Conservation (phyloP, 176 grass and related monocot species). For the Tillandsia leiboldiana region DNA sequence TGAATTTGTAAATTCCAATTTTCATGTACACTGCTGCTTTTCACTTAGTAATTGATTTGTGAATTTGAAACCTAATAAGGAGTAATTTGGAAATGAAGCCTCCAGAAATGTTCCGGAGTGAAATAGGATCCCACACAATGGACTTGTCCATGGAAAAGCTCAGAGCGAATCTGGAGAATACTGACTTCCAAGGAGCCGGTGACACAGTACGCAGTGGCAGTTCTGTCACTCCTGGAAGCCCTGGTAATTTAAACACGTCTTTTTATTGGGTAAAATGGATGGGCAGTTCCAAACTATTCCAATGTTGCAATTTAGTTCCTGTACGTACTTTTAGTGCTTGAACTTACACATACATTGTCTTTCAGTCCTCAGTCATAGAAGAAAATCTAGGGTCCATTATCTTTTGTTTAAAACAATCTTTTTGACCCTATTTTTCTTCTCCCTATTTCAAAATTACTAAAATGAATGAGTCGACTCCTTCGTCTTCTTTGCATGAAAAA, state of each 20-base stretch:
- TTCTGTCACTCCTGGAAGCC: conserved; percentile 63
- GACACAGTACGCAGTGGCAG: conserved; percentile 30
- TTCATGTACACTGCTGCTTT: neutral
- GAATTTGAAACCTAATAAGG: conserved; percentile 2
- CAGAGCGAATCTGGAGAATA: conserved; percentile 33
- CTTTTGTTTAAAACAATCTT: too few species aligned
- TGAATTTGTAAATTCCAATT: conserved; percentile 20
- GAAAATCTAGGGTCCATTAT: too few species aligned
- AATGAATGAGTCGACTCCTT: too few species aligned
- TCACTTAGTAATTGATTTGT: conserved; percentile 15
- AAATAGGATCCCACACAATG: conserved; percentile 29
- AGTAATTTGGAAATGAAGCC: conserved; percentile 40
- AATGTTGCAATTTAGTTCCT: too few species aligned
- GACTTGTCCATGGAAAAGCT: conserved; percentile 47
- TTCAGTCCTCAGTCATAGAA: too few species aligned
- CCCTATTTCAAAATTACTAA: too few species aligned
- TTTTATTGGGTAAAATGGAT: too few species aligned
- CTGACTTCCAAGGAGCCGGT: conserved; percentile 30
- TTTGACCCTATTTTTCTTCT: too few species aligned
- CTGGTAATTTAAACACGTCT: conserved; percentile 40
- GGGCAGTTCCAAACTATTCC: too few species aligned
- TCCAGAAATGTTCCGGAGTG: conserved; percentile 35
- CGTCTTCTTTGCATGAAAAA: too few species aligned
- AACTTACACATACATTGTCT: too few species aligned
- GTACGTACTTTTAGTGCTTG: too few species aligned